Evolutionary conservation across 257 asterid species (phyloP).

Genomic region (Buddleja alternifolia): DNA sequence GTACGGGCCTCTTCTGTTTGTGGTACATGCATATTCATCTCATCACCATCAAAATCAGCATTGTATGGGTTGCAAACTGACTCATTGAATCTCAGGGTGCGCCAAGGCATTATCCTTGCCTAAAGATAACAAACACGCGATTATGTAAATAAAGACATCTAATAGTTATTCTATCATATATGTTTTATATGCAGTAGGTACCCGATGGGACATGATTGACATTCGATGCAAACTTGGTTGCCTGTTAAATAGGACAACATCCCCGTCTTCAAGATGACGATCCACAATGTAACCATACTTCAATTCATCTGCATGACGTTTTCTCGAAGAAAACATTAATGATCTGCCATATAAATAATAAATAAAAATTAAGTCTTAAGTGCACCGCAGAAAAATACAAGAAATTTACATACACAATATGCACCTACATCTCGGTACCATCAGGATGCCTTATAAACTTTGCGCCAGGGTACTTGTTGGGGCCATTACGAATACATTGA

Average conservation of each 20-base stretch:
- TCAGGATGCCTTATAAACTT: slow-evolving; percentile 70
- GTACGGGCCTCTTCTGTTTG: slow-evolving; percentile 98
- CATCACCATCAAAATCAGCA: slow-evolving; percentile 99
- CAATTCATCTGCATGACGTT: slow-evolving; percentile 79
- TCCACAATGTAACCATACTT: slow-evolving; percentile 76
- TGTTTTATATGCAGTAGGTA: slow-evolving; percentile 35
- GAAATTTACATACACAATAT: not conserved
- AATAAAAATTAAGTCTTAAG: slow-evolving; percentile 2
- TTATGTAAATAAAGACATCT: slow-evolving; percentile 27
- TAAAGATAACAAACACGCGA: slow-evolving; percentile 37
- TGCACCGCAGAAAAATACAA: not conserved
- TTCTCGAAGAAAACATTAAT: slow-evolving; percentile 54
- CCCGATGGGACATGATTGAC: slow-evolving; percentile 98
- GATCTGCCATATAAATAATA: slow-evolving; percentile 51
- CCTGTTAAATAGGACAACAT: slow-evolving; percentile 77
- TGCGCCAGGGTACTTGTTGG: slow-evolving; percentile 93
- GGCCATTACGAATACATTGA: slow-evolving; percentile 94
- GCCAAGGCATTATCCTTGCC: slow-evolving; percentile 99
- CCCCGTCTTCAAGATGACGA: slow-evolving; percentile 97
- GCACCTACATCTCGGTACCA: slow-evolving; percentile 79
- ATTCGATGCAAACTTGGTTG: slow-evolving; percentile 98
- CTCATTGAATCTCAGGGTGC: slow-evolving; percentile 94
- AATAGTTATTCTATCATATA: not conserved
- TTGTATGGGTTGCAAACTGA: slow-evolving; percentile 98
- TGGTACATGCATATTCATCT: slow-evolving; percentile 99